Conservation (phyloP, 2,329 filamentous ascomycete species). For the Lasiodiplodia gonubiensis region DNA sequence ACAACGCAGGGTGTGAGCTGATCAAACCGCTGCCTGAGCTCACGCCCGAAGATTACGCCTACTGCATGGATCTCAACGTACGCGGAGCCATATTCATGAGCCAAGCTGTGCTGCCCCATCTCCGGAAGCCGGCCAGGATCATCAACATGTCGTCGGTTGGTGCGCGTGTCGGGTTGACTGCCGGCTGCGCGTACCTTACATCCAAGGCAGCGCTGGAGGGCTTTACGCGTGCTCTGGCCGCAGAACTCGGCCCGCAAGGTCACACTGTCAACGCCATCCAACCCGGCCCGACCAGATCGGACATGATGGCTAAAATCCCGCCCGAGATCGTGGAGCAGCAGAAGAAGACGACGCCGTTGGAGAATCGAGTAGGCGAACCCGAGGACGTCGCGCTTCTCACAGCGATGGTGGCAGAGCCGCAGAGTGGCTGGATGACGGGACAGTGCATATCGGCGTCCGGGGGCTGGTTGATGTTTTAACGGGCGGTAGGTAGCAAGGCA, state of each 20-base stretch:
- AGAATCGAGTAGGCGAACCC: constrained; percentile 57
- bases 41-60: constrained; percentile 57
- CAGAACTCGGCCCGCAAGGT: constrained; percentile 61
- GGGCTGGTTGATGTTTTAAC: constrained; percentile 46
- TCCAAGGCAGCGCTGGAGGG: constrained; percentile 67
- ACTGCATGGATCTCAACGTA: constrained; percentile 64
- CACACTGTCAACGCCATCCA: constrained; percentile 67
- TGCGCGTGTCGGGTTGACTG: constrained; percentile 53
- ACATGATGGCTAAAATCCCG: constrained; percentile 62
- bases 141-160: constrained; percentile 66
- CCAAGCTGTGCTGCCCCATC: constrained; percentile 59
- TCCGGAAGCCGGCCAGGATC: constrained; percentile 57
- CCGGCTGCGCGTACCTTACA: constrained; percentile 59
- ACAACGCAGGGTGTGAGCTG: constrained; percentile 47
- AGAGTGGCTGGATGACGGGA: constrained; percentile 53
- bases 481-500: neutral
- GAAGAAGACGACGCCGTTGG: constrained; percentile 57
- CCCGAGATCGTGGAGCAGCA: constrained; percentile 57
- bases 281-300: constrained; percentile 64
- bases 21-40: constrained; percentile 44
- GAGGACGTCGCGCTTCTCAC: constrained; percentile 64
- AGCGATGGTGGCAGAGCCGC: constrained; percentile 59
- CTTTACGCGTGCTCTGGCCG: constrained; percentile 64
- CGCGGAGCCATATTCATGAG: constrained; percentile 61
- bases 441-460: constrained; percentile 64